Evolutionary conservation across 2,329 filamentous ascomycete genomes (phyloP).

Genomic region (Trichophyton mentagrophytes): DNA sequence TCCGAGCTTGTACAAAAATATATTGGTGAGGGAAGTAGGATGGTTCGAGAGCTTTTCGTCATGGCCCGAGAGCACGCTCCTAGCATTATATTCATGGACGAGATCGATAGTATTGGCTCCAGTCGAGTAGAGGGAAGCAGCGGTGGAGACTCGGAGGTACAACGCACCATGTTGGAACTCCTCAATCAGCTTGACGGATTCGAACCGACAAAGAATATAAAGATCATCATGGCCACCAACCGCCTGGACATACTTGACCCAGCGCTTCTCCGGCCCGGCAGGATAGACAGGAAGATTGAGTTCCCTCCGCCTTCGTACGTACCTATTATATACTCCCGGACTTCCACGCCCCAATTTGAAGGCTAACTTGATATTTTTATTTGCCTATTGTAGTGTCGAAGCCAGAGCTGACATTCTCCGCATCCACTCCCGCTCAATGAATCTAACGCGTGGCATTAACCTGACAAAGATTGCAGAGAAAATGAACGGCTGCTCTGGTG

Average conservation of each 20-base stretch:
- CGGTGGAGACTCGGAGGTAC: constrained; percentile 92
- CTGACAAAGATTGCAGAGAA: constrained; percentile 97
- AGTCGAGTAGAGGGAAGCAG: constrained; percentile 92
- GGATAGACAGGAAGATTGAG: constrained; percentile 97
- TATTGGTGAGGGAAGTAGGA: constrained; percentile 92
- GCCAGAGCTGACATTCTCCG: constrained; percentile 93
- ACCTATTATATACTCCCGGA: not conserved
- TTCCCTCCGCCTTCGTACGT: constrained; percentile 78
- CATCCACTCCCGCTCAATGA: constrained; percentile 97
- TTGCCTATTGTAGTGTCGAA: constrained; percentile 49
- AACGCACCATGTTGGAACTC: constrained; percentile 95
- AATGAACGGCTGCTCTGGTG: constrained; percentile 98
- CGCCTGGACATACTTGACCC: constrained; percentile 94
- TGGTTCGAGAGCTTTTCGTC: constrained; percentile 97
- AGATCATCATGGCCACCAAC: constrained; percentile 99
- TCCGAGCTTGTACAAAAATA: constrained; percentile 98
- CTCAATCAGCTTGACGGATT: constrained; percentile 98
- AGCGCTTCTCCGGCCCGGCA: constrained; percentile 83
- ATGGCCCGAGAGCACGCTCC: constrained; percentile 98
- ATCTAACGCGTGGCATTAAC: constrained; percentile 93
- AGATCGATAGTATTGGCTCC: constrained; percentile 97
- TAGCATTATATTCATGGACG: constrained; percentile 99
- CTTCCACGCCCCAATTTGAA: not conserved
- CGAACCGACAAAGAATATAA: constrained; percentile 99
- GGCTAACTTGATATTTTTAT: not conserved